Percentiles rank a stretch among this genome's conserved stretches.
phyloP scores from a whole-genome alignment of 108 stramenopile species.

The Cylindrotheca closterium region DNA sequence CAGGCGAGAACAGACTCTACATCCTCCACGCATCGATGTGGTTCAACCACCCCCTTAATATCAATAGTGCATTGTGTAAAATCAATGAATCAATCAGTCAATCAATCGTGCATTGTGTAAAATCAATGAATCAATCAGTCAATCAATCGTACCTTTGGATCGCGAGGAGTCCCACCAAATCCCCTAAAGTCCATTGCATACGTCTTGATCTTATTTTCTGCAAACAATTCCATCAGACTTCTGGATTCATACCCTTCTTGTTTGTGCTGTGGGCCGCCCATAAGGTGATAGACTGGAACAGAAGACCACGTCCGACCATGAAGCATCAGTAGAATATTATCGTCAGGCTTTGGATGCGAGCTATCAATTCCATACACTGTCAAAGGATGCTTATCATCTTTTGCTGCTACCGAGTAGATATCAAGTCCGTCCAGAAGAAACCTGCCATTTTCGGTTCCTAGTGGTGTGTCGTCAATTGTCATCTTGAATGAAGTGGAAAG shows the following conservation, averaged over 20 bases:
- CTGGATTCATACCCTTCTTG: conserved; percentile 39
- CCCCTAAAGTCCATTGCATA: conserved; percentile 91
- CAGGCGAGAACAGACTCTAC: conserved; percentile 74
- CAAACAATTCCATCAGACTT: conserved; percentile 66
- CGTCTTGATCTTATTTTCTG: conserved; percentile 56
- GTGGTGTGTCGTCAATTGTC: conserved; percentile 41
- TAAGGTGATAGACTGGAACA: conserved; percentile 83
- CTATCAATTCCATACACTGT: conserved; percentile 72
- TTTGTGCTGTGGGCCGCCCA: conserved; percentile 32
- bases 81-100: no score
- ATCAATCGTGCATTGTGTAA: no score
- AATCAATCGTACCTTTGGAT: no score
- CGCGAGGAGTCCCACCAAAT: conserved; percentile 82
- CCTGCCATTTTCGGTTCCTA: conserved; percentile 32
- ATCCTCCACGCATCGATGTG: conserved; percentile 72
- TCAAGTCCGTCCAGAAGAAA: conserved; percentile 65
- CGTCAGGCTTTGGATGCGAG: conserved; percentile 17
- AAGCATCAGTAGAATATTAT: conserved; percentile 56
- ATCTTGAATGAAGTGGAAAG: conserved; percentile 13
- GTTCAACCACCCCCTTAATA: conserved; percentile 65
- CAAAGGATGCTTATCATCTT: conserved; percentile 67
- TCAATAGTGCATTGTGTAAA: no score
- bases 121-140: no score
- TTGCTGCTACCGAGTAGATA: conserved; percentile 61
- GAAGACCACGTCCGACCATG: conserved; percentile 91